phyloP scores from a whole-genome alignment of 2,329 filamentous ascomycete genomes.

The Aspergillus pseudonomiae region DNA sequence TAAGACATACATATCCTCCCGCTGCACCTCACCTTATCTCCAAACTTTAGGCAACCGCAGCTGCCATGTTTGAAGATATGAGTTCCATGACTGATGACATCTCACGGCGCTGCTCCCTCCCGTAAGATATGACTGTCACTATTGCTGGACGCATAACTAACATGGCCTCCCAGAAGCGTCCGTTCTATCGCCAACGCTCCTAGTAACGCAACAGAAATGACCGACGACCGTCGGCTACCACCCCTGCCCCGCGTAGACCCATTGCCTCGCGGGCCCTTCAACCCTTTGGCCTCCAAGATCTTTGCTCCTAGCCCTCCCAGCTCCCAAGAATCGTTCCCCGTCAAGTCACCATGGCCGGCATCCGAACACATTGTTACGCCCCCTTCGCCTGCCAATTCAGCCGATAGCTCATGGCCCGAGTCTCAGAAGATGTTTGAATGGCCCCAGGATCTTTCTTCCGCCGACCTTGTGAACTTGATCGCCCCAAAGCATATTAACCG shows the following conservation, averaged over 20 bases:
- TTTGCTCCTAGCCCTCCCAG: slow-evolving; percentile 37
- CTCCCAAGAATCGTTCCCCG: slow-evolving; percentile 37
- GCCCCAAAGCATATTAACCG: slow-evolving; percentile 42
- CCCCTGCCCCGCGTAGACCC: slow-evolving; percentile 42
- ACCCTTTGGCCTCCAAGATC: slow-evolving; percentile 34
- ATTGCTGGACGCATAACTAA: slow-evolving; percentile 15
- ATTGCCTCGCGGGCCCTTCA: slow-evolving; percentile 42
- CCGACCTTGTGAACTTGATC: slow-evolving; percentile 39
- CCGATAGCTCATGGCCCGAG: slow-evolving; percentile 42
- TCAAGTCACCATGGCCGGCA: slow-evolving; percentile 36
- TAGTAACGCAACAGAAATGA: slow-evolving; percentile 28
- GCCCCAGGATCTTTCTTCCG: slow-evolving; percentile 37
- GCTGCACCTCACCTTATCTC: slow-evolving; percentile 1
- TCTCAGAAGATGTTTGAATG: slow-evolving; percentile 36
- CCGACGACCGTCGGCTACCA: slow-evolving; percentile 40
- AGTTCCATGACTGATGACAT: slow-evolving; percentile 31
- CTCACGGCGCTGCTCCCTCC: slow-evolving; percentile 38
- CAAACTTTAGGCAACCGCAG: not conserved
- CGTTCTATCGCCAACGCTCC: slow-evolving; percentile 27
- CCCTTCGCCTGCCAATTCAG: slow-evolving; percentile 42
- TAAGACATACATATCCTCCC: slow-evolving; percentile 23
- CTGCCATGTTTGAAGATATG: slow-evolving; percentile 37
- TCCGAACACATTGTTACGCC: slow-evolving; percentile 36
- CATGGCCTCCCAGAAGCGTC: slow-evolving; percentile 21
- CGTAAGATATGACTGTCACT: slow-evolving; percentile 31